phyloP scores from a whole-genome alignment of 2,329 filamentous ascomycete genomes.

The Cladosporium sphaerospermum region DNA sequence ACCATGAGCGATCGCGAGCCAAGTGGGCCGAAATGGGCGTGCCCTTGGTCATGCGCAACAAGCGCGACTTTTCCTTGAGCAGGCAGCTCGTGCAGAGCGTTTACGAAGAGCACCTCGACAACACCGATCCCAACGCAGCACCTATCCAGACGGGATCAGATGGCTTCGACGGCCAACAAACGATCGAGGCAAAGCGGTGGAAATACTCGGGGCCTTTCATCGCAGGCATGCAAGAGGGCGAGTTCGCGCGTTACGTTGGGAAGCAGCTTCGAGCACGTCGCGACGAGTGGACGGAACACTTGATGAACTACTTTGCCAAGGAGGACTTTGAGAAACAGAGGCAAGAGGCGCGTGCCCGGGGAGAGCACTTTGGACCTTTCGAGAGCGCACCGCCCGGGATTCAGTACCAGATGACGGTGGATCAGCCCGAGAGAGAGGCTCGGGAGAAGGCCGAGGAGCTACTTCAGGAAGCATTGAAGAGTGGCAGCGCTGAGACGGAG shows the following conservation, averaged over 20 bases:
- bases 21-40: constrained; percentile 83
- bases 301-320: constrained; percentile 22
- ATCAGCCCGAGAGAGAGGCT: background rate
- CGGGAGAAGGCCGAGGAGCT: constrained; percentile 1
- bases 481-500: background rate
- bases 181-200: constrained; percentile 40
- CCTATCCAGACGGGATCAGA: constrained; percentile 20
- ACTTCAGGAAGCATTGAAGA: background rate
- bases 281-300: constrained; percentile 26
- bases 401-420: background rate
- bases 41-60: constrained; percentile 51
- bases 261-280: constrained; percentile 34
- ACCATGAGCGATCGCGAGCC: constrained; percentile 71
- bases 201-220: constrained; percentile 56
- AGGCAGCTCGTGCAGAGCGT: constrained; percentile 24
- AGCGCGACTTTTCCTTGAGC: constrained; percentile 16
- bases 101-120: constrained; percentile 40
- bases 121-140: constrained; percentile 31
- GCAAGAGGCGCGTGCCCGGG: constrained; percentile 16
- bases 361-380: constrained; percentile 14
- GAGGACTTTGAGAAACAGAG: constrained; percentile 12
- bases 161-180: background rate
- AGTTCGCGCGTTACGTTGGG: constrained; percentile 49
- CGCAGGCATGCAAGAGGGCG: constrained; percentile 48
- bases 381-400: constrained; percentile 4